Evolutionary conservation across 768 basidiomycete species (phyloP).

Genomic region (Dentipellis sp.): DNA sequence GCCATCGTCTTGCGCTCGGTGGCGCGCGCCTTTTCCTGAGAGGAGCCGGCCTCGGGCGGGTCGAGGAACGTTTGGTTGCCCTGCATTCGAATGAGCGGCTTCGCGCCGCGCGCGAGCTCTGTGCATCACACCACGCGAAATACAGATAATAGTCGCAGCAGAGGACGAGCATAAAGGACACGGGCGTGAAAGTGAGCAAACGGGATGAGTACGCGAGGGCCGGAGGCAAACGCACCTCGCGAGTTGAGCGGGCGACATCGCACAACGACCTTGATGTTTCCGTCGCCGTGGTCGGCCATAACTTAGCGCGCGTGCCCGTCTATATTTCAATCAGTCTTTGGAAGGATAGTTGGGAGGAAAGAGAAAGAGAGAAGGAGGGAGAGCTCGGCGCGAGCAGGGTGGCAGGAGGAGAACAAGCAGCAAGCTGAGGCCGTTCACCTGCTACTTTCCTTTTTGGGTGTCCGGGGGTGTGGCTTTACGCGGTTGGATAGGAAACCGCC

Average conservation of each 20-base stretch:
- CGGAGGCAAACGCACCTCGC: constrained; percentile 55
- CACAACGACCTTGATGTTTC: constrained; percentile 88
- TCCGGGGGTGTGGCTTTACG: neutral
- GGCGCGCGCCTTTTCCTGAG: constrained; percentile 50
- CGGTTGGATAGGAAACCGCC: neutral
- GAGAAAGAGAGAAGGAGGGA: neutral
- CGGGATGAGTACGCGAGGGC: neutral
- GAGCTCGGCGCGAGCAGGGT: neutral
- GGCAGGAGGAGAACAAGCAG: neutral
- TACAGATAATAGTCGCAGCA: neutral
- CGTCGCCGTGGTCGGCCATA: constrained; percentile 74
- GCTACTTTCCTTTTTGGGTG: neutral
- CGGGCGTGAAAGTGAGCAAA: neutral
- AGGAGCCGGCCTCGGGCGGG: constrained; percentile 72
- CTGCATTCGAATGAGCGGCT: constrained; percentile 88
- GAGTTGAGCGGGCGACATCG: constrained; percentile 96
- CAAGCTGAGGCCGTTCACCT: neutral
- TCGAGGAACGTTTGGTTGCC: constrained; percentile 90
- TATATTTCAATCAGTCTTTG: too few relatives aligned
- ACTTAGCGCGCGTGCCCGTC: neutral
- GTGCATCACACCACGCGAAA: constrained; percentile 4
- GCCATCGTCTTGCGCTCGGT: constrained; percentile 84
- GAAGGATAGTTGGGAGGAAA: neutral
- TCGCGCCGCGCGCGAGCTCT: constrained; percentile 94
- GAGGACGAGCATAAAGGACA: neutral